Evolutionary conservation across 2,329 filamentous ascomycete species (phyloP).

Genomic region (Paecilomyces sp.): DNA sequence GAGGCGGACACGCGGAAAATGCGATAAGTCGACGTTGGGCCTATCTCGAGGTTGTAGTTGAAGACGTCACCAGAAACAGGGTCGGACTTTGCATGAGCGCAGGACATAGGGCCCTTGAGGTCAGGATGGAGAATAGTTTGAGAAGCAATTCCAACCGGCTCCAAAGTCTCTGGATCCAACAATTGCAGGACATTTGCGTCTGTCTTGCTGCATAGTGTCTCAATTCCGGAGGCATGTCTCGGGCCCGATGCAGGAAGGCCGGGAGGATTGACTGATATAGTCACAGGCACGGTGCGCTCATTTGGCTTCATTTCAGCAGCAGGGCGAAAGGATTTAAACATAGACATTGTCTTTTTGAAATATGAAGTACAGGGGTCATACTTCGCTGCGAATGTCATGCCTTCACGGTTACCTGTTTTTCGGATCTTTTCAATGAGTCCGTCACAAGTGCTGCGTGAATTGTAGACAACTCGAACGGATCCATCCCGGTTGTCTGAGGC

Average conservation of each 20-base stretch:
- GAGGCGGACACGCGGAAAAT: slow-evolving; percentile 59
- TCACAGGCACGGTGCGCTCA: slow-evolving; percentile 57
- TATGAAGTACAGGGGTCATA: slow-evolving; percentile 67
- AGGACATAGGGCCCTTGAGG: slow-evolving; percentile 60
- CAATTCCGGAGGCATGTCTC: slow-evolving; percentile 29
- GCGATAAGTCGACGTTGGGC: slow-evolving; percentile 53
- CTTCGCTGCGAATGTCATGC: slow-evolving; percentile 62
- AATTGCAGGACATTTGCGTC: slow-evolving; percentile 53
- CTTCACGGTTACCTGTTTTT: slow-evolving; percentile 49
- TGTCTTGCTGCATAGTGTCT: slow-evolving; percentile 52
- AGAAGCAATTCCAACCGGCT: slow-evolving; percentile 58
- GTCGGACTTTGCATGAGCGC: slow-evolving; percentile 66
- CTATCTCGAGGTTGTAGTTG: slow-evolving; percentile 73
- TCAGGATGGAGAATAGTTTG: slow-evolving; percentile 60
- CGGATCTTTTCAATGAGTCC: slow-evolving; percentile 54
- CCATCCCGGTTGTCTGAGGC: slow-evolving; percentile 26
- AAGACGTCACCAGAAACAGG: slow-evolving; percentile 66
- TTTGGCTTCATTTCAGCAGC: slow-evolving; percentile 15
- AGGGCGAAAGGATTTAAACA: slow-evolving; percentile 39
- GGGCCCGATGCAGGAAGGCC: slow-evolving; percentile 35
- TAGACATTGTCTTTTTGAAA: slow-evolving; percentile 63
- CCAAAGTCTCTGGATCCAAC: slow-evolving; percentile 63
- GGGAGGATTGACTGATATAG: slow-evolving; percentile 58
- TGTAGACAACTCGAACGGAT: slow-evolving; percentile 54
- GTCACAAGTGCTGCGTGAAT: slow-evolving; percentile 63